Percentiles rank a stretch among this genome's conserved stretches.
Evolutionary conservation across 1,139 yeast species (phyloP).

Genomic region (Yamadazyma aaseri): DNA sequence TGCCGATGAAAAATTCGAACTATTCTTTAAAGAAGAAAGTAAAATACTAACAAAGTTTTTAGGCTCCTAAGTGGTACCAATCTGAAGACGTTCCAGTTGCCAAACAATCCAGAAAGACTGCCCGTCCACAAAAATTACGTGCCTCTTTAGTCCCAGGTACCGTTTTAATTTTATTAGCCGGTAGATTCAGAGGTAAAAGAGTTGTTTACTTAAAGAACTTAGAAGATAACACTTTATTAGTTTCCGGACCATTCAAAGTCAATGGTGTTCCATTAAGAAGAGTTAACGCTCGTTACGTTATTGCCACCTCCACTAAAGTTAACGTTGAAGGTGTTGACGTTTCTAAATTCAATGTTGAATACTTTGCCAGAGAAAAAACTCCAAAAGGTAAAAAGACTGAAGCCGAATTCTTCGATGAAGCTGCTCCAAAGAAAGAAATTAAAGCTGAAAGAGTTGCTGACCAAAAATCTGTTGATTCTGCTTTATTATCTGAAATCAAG

Average conservation of each 20-base stretch:
- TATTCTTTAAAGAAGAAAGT: no score
- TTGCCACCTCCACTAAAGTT: slow-evolving; percentile 96
- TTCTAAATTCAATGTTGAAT: slow-evolving; percentile 89
- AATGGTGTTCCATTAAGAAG: slow-evolving; percentile 99
- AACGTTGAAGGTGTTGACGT: slow-evolving; percentile 79
- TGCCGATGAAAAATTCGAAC: no score
- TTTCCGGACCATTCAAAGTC: slow-evolving; percentile 99
- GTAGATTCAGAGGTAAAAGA: slow-evolving; percentile 99
- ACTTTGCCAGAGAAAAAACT: slow-evolving; percentile 96
- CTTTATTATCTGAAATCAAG: slow-evolving; percentile 91
- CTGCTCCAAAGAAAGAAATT: slow-evolving; percentile 80
- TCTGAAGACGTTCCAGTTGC: slow-evolving; percentile 91
- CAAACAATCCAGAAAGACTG: slow-evolving; percentile 85
- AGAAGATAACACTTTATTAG: slow-evolving; percentile 98
- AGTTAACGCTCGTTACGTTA: slow-evolving; percentile 98
- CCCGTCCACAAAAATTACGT: slow-evolving; percentile 95
- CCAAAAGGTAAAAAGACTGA: slow-evolving; percentile 78
- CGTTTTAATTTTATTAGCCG: slow-evolving; percentile 96
- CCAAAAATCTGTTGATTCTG: slow-evolving; percentile 95
- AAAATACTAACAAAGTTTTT: slow-evolving; percentile 33
- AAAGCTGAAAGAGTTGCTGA: slow-evolving; percentile 96
- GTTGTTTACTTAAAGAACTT: slow-evolving; percentile 97
- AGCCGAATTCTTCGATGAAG: slow-evolving; percentile 93
- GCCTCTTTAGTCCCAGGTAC: slow-evolving; percentile 98
- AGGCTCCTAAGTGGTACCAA: slow-evolving; percentile 96